A percentile compares a stretch with the other conserved stretches of the same genome.
Evolutionary conservation across 495 filamentous ascomycete species (phyloP).

Genomic region (Penicillium verhagenii): DNA sequence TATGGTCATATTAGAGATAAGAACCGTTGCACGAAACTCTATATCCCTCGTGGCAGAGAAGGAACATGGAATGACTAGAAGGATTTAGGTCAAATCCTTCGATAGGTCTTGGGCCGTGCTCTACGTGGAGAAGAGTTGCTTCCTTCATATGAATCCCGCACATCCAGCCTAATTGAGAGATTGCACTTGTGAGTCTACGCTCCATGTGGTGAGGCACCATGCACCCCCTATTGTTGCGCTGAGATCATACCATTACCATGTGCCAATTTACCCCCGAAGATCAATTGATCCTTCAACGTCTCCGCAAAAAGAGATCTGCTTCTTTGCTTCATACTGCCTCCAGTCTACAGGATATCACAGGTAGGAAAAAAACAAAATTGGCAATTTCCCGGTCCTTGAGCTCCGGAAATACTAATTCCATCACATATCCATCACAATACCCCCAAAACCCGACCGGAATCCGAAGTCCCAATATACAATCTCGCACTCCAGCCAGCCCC

Average conservation of each 20-base stretch:
- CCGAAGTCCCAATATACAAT: not conserved
- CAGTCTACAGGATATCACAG: too few relatives aligned
- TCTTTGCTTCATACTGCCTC: too few relatives aligned
- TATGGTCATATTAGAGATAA: not conserved
- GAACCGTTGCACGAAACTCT: not conserved
- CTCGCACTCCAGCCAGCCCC: not conserved
- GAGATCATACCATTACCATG: too few relatives aligned
- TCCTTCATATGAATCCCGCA: not conserved
- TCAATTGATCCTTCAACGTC: too few relatives aligned
- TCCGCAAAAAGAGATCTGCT: too few relatives aligned
- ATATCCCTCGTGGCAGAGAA: slow-evolving; percentile 3
- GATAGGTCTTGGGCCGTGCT: not conserved
- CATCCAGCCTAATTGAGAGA: not conserved
- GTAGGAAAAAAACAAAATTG: not conserved
- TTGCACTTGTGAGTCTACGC: not conserved
- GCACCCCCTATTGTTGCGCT: too few relatives aligned
- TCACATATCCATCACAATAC: not conserved
- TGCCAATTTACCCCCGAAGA: too few relatives aligned
- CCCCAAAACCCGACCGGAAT: not conserved
- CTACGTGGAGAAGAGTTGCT: not conserved
- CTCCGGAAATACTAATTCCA: not conserved
- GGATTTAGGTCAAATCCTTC: not conserved
- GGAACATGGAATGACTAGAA: not conserved
- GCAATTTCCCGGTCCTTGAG: not conserved
- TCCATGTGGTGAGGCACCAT: too few relatives aligned